Evolutionary conservation across 768 basidiomycete species (phyloP).

Genomic region (Boletus vermiculosoides): DNA sequence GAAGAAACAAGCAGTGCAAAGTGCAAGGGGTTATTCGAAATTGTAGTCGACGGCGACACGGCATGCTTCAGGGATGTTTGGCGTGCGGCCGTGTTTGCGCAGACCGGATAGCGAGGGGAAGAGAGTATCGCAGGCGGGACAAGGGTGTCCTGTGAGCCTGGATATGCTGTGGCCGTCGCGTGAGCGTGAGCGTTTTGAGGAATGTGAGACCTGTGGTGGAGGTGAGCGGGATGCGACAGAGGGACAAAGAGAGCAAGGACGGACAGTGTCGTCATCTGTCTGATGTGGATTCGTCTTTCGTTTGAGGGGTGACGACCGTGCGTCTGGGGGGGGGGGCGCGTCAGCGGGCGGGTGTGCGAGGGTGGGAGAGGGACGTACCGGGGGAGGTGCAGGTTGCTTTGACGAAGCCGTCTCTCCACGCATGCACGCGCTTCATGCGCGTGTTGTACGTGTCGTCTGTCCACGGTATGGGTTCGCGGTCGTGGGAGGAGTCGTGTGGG

Average conservation of each 20-base stretch:
- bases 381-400: conserved; percentile 41
- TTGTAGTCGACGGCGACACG: conserved; percentile 72
- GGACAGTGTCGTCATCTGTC: conserved; percentile 41
- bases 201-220: conserved; percentile 44
- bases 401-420: conserved; percentile 64
- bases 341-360: conserved; percentile 3
- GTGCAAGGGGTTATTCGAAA: conserved; percentile 45
- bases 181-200: conserved; percentile 57
- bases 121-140: conserved; percentile 71
- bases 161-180: conserved; percentile 38
- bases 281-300: conserved; percentile 40
- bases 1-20: background rate
- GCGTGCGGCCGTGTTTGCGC: conserved; percentile 56
- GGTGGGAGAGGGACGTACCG: conserved; percentile 34
- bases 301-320: conserved; percentile 45
- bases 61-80: conserved; percentile 64
- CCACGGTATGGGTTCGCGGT: conserved; percentile 24
- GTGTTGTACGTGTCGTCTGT: conserved; percentile 51
- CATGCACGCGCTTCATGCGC: conserved; percentile 65
- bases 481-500: conserved; percentile 36
- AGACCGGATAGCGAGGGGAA: conserved; percentile 61
- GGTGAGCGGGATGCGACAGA: conserved; percentile 17
- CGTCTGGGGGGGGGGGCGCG: conserved; percentile 10
- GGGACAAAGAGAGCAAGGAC: conserved; percentile 21
- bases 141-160: conserved; percentile 53